Evolutionary conservation across 495 filamentous ascomycete species (phyloP).

Genomic region (Recurvomyces mirabilis): DNA sequence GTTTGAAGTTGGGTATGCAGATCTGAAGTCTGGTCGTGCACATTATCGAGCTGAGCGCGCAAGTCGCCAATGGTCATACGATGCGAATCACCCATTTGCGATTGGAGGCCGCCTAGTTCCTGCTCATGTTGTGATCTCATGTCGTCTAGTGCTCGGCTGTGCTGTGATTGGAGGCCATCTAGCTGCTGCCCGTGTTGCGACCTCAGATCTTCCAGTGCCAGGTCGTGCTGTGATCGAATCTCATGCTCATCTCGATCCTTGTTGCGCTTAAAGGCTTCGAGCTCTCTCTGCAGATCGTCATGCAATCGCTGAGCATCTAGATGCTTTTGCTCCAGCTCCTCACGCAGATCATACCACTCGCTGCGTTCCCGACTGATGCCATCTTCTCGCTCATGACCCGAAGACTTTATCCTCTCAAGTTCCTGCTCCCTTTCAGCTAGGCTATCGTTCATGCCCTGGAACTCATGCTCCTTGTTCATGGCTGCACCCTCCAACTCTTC

Average conservation of each 20-base stretch:
- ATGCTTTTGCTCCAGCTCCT: slow-evolving; percentile 69
- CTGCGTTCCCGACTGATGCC: slow-evolving; percentile 40
- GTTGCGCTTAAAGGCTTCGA: slow-evolving; percentile 58
- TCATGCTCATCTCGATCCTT: slow-evolving; percentile 53
- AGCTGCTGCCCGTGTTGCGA: no score
- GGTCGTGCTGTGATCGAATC: slow-evolving; percentile 53
- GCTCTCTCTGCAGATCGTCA: slow-evolving; percentile 59
- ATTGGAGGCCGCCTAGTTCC: no score
- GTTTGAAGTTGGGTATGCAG: slow-evolving; percentile 13
- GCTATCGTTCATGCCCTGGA: slow-evolving; percentile 37
- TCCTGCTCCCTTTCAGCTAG: slow-evolving; percentile 49
- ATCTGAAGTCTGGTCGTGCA: slow-evolving; percentile 10
- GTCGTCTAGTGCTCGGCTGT: slow-evolving; percentile 14
- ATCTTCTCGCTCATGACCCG: slow-evolving; percentile 19
- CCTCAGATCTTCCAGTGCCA: slow-evolving; percentile 23
- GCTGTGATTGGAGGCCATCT: slow-evolving; percentile 16
- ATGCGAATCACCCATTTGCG: slow-evolving; percentile 17
- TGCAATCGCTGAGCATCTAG: slow-evolving; percentile 57
- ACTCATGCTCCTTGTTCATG: slow-evolving; percentile 47
- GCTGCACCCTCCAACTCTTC: slow-evolving; percentile 54
- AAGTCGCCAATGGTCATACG: slow-evolving; percentile 14
- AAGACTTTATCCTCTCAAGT: slow-evolving; percentile 35
- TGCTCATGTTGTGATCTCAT: no score
- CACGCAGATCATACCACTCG: slow-evolving; percentile 64
- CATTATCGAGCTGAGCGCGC: slow-evolving; percentile 17